These are phyloP conservation scores for Akanthomyces muscarius DNA, from an alignment of 2,329 filamentous ascomycete species.

Conservation along the genomic window DNA sequence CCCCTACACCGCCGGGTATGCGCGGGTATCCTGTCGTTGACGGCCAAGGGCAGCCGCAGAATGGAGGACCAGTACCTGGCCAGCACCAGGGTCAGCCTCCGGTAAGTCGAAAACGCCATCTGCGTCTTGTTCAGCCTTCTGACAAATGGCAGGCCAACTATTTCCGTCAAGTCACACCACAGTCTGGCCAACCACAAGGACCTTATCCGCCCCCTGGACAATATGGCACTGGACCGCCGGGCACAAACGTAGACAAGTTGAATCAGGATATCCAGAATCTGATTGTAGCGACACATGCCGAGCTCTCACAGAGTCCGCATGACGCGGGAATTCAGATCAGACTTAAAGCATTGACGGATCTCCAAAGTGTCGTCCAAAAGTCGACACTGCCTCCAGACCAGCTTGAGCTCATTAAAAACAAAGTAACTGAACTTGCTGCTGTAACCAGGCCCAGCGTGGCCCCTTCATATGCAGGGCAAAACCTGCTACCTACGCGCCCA, in stretches of 20 bases:
- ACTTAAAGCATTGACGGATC: slow-evolving; percentile 78
- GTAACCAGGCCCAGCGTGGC: slow-evolving; percentile 46
- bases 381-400: slow-evolving; percentile 77
- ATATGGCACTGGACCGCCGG: slow-evolving; percentile 39
- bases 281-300: slow-evolving; percentile 66
- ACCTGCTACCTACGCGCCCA: slow-evolving; percentile 24
- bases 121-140: slow-evolving; percentile 10
- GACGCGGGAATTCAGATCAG: slow-evolving; percentile 73
- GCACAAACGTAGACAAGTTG: slow-evolving; percentile 66
- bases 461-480: slow-evolving; percentile 19
- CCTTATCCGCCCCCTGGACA: slow-evolving; percentile 40
- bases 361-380: slow-evolving; percentile 69
- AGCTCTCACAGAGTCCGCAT: slow-evolving; percentile 71
- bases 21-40: slow-evolving; percentile 25
- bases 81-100: slow-evolving; percentile 16
- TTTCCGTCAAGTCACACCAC: slow-evolving; percentile 35
- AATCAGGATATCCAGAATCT: slow-evolving; percentile 79
- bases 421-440: slow-evolving; percentile 72
- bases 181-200: slow-evolving; percentile 33
- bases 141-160: slow-evolving; percentile 19
- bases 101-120: neutral
- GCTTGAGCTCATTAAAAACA: slow-evolving; percentile 77
- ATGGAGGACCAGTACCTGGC: slow-evolving; percentile 31
- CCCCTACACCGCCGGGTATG: slow-evolving; percentile 64
- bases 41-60: slow-evolving; percentile 28